Conservation (phyloP, 768 basidiomycete genomes). For the Lactifluus hygrophoroides region DNA sequence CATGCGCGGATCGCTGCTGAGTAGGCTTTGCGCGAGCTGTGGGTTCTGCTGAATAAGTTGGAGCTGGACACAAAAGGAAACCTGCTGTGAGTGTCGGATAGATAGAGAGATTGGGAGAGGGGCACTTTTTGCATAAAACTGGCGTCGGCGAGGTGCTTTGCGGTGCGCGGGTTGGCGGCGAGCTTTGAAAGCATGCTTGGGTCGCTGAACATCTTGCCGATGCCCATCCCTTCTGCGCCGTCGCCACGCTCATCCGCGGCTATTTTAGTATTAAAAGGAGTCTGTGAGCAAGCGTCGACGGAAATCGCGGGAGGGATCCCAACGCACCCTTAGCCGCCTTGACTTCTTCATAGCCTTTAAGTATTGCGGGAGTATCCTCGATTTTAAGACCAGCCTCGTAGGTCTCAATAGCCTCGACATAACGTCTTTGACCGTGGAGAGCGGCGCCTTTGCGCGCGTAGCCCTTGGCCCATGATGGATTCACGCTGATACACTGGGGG, state of each 20-base stretch:
- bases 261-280: constrained; percentile 6
- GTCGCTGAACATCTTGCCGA: constrained; percentile 75
- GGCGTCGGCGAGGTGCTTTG: constrained; percentile 76
- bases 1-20: constrained; percentile 79
- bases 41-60: constrained; percentile 64
- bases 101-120: no score
- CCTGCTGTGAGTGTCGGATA: background rate
- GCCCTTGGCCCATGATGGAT: constrained; percentile 82
- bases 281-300: background rate
- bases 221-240: constrained; percentile 44
- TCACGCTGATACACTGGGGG: constrained; percentile 65
- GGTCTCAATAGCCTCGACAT: constrained; percentile 73
- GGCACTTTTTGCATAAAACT: constrained; percentile 63
- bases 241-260: constrained; percentile 33
- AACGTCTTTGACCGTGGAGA: constrained; percentile 71
- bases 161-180: constrained; percentile 78
- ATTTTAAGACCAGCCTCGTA: constrained; percentile 76
- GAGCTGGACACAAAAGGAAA: constrained; percentile 33
- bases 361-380: constrained; percentile 74
- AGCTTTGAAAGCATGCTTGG: constrained; percentile 79
- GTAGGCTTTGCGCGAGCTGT: constrained; percentile 47
- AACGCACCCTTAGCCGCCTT: constrained; percentile 68
- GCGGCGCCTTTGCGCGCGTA: constrained; percentile 91
- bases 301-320: background rate
- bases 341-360: constrained; percentile 86